Conservation (phyloP, 441 rosid species). For the Mallotus japonicus region DNA sequence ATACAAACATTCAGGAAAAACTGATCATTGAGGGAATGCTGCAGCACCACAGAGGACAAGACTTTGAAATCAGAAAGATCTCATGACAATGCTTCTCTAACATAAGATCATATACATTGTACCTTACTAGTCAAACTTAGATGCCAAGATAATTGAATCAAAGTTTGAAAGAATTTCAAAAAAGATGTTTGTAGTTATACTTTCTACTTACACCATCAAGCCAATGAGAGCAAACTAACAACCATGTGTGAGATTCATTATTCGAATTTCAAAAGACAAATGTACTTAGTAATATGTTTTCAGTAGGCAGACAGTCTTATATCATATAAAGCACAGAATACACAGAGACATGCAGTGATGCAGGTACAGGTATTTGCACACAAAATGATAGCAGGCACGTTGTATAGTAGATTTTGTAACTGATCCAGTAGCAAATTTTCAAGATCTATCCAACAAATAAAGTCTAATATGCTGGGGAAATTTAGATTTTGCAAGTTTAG, state of each 20-base stretch:
- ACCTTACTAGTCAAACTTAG: background rate
- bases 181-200: background rate
- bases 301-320: background rate
- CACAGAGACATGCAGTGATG: background rate
- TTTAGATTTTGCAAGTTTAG: background rate
- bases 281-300: background rate
- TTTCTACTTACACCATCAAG: background rate
- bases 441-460: background rate
- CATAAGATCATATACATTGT: background rate
- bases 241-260: background rate
- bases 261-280: background rate
- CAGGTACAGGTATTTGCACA: background rate
- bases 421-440: background rate
- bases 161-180: background rate
- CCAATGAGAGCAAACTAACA: background rate
- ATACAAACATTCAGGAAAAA: background rate
- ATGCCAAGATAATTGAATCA: background rate
- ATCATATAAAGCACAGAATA: background rate
- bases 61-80: constrained; percentile 7
- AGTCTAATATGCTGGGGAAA: background rate
- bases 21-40: background rate
- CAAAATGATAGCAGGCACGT: background rate
- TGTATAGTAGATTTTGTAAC: background rate
- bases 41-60: background rate
- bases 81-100: background rate